Conservation (phyloP, 495 filamentous ascomycete genomes). For the Podospora appendiculata region DNA sequence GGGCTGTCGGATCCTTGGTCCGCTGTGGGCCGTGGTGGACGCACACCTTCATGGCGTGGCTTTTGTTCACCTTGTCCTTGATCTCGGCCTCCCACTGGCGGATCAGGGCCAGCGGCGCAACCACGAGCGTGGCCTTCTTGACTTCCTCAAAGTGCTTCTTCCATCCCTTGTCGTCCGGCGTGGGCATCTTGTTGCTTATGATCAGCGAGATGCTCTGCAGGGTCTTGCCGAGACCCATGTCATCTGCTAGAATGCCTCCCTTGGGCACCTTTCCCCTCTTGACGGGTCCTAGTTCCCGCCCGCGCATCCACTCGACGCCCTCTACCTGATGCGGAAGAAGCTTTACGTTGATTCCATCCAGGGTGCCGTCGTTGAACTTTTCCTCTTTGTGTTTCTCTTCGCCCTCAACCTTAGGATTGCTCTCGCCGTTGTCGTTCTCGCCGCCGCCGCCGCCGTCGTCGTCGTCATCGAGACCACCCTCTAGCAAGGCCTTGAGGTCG, state of each 20-base stretch:
- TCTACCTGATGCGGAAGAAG: constrained; percentile 89
- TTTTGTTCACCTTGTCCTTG: constrained; percentile 60
- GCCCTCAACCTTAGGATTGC: too few species aligned
- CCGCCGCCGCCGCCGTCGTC: constrained; percentile 38
- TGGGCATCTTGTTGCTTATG: constrained; percentile 69
- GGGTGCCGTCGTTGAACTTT: constrained; percentile 20
- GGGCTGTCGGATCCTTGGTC: constrained; percentile 63
- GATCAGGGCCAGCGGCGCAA: constrained; percentile 92
- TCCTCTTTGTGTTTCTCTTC: constrained; percentile 10
- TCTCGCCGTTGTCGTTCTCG: constrained; percentile 2
- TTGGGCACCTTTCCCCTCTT: constrained; percentile 75
- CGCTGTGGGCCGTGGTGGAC: constrained; percentile 86
- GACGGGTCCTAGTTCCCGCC: constrained; percentile 71
- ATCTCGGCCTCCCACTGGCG: constrained; percentile 97
- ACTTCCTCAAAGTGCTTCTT: constrained; percentile 53
- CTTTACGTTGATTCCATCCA: constrained; percentile 75
- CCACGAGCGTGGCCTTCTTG: constrained; percentile 76
- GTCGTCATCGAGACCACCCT: constrained; percentile 80
- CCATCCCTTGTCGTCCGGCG: constrained; percentile 39
- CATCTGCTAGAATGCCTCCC: constrained; percentile 80
- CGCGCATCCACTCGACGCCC: constrained; percentile 87
- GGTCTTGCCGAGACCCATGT: constrained; percentile 84
- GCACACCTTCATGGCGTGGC: constrained; percentile 65
- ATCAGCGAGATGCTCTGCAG: constrained; percentile 77
- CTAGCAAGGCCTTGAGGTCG: constrained; percentile 79